Base-by-base conservation (phyloP, 2,329 filamentous ascomycete species). In the Esteya vermicola region DNA sequence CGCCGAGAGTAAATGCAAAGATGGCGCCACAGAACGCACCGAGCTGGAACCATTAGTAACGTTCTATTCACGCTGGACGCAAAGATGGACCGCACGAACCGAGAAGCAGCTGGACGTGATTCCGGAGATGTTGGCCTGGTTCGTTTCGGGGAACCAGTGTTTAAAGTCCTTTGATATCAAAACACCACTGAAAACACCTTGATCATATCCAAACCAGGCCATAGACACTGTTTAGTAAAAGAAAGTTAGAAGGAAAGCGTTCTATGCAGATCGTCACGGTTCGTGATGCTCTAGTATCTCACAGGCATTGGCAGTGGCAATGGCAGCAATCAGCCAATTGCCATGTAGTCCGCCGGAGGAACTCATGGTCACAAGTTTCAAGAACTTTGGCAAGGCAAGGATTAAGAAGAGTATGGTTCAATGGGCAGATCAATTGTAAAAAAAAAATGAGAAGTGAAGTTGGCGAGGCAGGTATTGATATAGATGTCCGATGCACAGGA, bases 91-190 rank as follows among this genome's bases (percentile, higher is more conserved):
- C 13, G 8, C 7, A 46, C 61, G 45, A 45, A 63, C 60, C 18
- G 62, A 56, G 41, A 65, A 65, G 41, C 58, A 63, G 40, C 60
- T 63, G 1, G 62, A 62, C 1, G 58, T 60, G 36, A 64, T 63
- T 7, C 63, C 63, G 1, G 61, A 64, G 25, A 65, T 57, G 39
- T 57, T 59, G 9, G 61, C 52, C 23, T 63, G 43, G 13, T 47
- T 47, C 1, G 56, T 59, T 40, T 60, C 45, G 3, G 60, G 61
- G 39, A 64, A 64, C 16, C 49, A 45, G 10, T 49, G 43, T 36
- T 58, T 53, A 44, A 64, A 64, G 44, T 63, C 56, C 6, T 50
- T 47, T 14, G 61, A 62, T 13, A 64, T 58, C 2, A 64, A 51
- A 4, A 62, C 61, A 6, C 61, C 61, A 1, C 60, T 59, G 39